Evolutionary conservation across 139 green algal species (phyloP).

Genomic region (Chlorokybus atmophyticus): DNA sequence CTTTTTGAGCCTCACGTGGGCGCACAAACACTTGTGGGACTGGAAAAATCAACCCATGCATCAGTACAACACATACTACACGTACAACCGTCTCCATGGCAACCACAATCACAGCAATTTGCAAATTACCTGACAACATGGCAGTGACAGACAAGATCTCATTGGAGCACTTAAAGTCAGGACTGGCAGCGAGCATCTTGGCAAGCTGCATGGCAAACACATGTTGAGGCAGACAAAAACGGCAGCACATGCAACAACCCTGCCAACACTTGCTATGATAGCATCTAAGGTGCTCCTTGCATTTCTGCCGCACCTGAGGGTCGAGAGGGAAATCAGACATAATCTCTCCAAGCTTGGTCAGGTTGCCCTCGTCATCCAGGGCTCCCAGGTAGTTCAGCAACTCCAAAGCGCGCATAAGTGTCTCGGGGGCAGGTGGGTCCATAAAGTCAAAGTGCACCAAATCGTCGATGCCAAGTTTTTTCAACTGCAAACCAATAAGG

Average conservation of each 20-base stretch:
- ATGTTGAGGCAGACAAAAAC: too few relatives aligned
- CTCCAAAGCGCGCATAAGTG: conserved; percentile 96
- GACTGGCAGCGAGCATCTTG: conserved; percentile 91
- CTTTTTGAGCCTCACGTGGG: conserved; percentile 70
- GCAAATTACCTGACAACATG: conserved; percentile 58
- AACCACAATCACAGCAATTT: not conserved
- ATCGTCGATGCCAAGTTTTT: conserved; percentile 99
- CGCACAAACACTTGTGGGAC: conserved; percentile 88
- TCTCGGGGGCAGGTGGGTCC: conserved; percentile 96
- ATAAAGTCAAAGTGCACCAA: conserved; percentile 99
- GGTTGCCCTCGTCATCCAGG: conserved; percentile 92
- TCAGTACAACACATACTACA: conserved; percentile 17
- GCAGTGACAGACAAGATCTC: conserved; percentile 90
- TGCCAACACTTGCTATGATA: too few relatives aligned
- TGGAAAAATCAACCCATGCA: too few relatives aligned
- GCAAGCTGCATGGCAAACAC: too few relatives aligned
- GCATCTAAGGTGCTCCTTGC: too few relatives aligned
- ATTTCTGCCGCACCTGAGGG: conserved; percentile 35
- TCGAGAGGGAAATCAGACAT: conserved; percentile 98
- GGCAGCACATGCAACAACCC: too few relatives aligned
- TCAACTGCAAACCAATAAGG: too few relatives aligned
- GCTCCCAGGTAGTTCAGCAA: conserved; percentile 98
- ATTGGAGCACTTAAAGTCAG: conserved; percentile 90
- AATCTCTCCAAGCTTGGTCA: conserved; percentile 70
- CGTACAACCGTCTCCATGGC: not conserved